Base-by-base conservation (phyloP, 192 early-diverging fungal species). In the Mortierella antarctica region DNA sequence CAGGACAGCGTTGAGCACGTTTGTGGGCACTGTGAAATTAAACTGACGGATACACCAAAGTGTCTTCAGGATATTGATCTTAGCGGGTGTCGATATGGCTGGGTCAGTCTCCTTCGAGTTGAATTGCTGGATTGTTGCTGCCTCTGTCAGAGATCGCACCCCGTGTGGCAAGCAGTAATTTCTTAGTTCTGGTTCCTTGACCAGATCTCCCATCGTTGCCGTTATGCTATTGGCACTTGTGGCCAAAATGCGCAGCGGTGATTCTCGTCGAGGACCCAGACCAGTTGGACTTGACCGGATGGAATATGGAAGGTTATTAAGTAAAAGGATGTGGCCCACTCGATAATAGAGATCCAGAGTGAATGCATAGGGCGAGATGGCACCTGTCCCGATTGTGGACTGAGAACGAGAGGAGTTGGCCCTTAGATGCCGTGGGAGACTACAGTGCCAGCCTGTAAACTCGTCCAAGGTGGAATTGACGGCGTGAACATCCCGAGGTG, bases 171-270 rank as follows among this genome's bases (percentile, higher is more conserved):
- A 11, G 15, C 55, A 67, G 48, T 68, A 72, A 48, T 64, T 71
- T 13, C 60, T 31, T 17, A 72, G 48, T 17, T 72, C 77, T 2
- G 65, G 45, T 21, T 71, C 65, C 31, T 46, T 67, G 23, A 62
- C 44, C 5, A 80, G 12, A 17, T 80, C 77, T 1, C 65, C 46
- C 51, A 80, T 60, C 10, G 67, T 72, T 8, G 65, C 69, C 17
- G 77, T 80, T 40, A 80, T 80, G 2, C 69, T 70, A 49, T 80
- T 80, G 7, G 77, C 77, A 31, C 67, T 62, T 4, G 77, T 80
- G 5, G 70, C 77, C 47, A 80, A 31, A 17, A 66, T 67, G 13
- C 77, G n/a, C 12, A 80, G 21, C 7, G 77, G 77, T 1, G 70
- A 69, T 17, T 80, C 70, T 12, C 77, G 69, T 58, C 70, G 49